These are phyloP conservation scores for Pythium vanterpoolii DNA, from an alignment of 352 stramenopile genomes.

Conservation along the genomic window DNA sequence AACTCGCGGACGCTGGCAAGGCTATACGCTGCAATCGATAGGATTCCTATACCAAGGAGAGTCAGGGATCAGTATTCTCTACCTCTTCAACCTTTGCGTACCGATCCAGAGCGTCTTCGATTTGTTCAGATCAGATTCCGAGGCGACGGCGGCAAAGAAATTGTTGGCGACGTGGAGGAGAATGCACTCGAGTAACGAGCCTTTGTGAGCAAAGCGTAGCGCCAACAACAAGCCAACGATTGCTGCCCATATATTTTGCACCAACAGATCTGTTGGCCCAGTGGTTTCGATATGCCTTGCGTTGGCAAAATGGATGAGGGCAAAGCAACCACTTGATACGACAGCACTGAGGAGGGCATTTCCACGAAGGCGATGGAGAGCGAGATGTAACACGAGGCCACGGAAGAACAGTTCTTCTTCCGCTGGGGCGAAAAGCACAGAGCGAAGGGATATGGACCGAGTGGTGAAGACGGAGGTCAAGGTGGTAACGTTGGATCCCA, in stretches of 20 bases:
- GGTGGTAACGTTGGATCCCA: not conserved
- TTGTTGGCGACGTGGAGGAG: conserved; percentile 66
- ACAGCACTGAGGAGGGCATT: conserved; percentile 20
- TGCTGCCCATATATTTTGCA: conserved; percentile 41
- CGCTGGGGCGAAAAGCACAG: conserved; percentile 39
- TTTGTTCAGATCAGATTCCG: conserved; percentile 17
- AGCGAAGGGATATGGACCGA: conserved; percentile 25
- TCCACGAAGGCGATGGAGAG: conserved; percentile 36
- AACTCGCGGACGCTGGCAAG: not conserved
- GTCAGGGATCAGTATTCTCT: not conserved
- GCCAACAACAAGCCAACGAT: conserved; percentile 48
- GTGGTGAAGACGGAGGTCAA: not conserved
- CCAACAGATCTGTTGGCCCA: conserved; percentile 9
- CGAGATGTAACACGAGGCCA: conserved; percentile 40
- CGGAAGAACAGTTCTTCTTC: conserved; percentile 72
- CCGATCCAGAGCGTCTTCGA: not conserved
- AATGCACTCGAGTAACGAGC: conserved; percentile 50
- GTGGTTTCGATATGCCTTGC: not conserved
- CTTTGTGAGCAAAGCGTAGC: conserved; percentile 29
- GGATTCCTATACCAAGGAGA: not conserved
- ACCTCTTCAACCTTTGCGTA: not conserved
- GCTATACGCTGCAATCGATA: not conserved
- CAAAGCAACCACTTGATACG: conserved; percentile 45
- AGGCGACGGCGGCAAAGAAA: conserved; percentile 31
- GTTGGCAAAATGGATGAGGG: conserved; percentile 48